These are phyloP conservation scores for Cercospora sesami DNA, from an alignment of 2,329 filamentous ascomycete genomes.

Conservation along the genomic window DNA sequence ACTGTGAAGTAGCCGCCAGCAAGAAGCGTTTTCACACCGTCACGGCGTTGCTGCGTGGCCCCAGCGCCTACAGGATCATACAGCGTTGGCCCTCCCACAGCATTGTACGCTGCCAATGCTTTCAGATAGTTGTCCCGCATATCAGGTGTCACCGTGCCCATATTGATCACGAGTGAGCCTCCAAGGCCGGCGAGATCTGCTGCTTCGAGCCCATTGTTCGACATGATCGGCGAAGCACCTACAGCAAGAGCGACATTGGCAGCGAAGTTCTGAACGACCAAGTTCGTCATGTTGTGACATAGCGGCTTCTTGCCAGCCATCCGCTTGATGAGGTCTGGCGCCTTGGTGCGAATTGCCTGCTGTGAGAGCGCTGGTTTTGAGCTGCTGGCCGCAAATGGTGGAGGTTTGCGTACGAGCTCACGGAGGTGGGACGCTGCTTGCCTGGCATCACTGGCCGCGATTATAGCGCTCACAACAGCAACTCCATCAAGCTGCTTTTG, in stretches of 20 bases:
- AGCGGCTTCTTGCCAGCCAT: conserved; percentile 68
- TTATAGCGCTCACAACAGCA: conserved; percentile 85
- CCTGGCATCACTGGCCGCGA: conserved; percentile 69
- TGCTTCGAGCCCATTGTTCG: conserved; percentile 81
- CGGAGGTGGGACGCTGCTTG: conserved; percentile 61
- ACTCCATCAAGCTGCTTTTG: conserved; percentile 72
- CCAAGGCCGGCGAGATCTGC: conserved; percentile 73
- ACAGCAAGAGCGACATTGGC: conserved; percentile 85
- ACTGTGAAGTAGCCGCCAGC: conserved; percentile 75
- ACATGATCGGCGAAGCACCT: conserved; percentile 92
- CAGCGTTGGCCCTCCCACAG: conserved; percentile 70
- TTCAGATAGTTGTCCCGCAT: conserved; percentile 69
- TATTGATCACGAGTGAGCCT: conserved; percentile 84
- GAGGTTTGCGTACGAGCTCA: conserved; percentile 53
- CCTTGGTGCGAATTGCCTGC: conserved; percentile 31
- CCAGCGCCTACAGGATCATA: conserved; percentile 90
- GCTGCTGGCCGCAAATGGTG: conserved; percentile 37
- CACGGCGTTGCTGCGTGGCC: conserved; percentile 71
- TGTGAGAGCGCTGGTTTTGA: conserved; percentile 36
- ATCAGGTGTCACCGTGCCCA: conserved; percentile 84
- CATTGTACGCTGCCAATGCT: conserved; percentile 80
- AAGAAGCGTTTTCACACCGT: conserved; percentile 70
- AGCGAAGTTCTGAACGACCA: conserved; percentile 92
- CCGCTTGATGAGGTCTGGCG: conserved; percentile 51
- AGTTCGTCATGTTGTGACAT: conserved; percentile 91